Evolutionary conservation across 352 stramenopile species (phyloP), one percentile per base, ranked within the genome.

Genomic region (Globisporangium viniferum): DNA sequence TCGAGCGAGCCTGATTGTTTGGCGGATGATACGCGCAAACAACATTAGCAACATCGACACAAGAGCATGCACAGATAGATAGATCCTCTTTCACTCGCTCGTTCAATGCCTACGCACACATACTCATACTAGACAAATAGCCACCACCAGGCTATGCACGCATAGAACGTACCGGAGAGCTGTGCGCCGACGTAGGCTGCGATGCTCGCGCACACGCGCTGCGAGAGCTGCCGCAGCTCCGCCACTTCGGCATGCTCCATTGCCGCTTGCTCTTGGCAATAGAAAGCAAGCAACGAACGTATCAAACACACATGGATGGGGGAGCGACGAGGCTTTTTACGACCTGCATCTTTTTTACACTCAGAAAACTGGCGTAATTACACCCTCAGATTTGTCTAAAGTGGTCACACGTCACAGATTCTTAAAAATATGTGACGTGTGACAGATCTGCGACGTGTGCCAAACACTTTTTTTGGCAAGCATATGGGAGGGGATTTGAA

Each of bases 191-290:
- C 74, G 67, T 94, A 94, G 36, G 79, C 77, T 12, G 82, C 71
- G 44, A 94, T 77, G 51, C 76, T 91, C 73, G 89, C 83, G 51
- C 84, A 88, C 64, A 94, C 80, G 54, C 73, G 79, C 73, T 81
- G 75, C 56, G 83, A 80, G 68, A 94, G 84, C 69, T 77, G 64
- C 67, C 68, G 73, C 35, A 94, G 77, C 56, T 88, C 78, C 59
- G 84, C 75, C 62, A 77, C 76, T 66, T 92, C 83, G 1, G 69
- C 68, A 39, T 73, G 73, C 67, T 93, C 80, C 85, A 93, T 93
- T 12, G 15, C 22, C 24, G 53, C 46, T 22, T 58, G 27, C 46
- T 24, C 24, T 24, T 24, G 24, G 24, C 24, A 24, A 18, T 49
- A 33, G 27, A 59, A 59, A 39, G 27, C 20, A 39, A 33, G 20